phyloP scores from a whole-genome alignment of 352 stramenopile genomes.

The Globisporangium apiculatum region DNA sequence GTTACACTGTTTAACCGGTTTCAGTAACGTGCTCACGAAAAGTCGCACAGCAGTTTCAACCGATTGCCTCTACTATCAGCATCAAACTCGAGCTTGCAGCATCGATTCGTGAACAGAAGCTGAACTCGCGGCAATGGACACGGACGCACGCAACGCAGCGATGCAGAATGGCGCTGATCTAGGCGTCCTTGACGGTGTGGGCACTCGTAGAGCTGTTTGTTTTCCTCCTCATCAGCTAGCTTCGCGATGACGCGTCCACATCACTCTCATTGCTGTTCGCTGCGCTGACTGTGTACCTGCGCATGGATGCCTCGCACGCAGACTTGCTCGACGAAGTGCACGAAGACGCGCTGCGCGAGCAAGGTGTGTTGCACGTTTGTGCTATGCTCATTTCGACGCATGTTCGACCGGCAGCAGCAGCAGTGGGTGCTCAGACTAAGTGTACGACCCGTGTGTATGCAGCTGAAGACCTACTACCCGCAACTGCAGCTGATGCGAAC shows the following conservation, averaged over 20 bases:
- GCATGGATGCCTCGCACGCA: background rate
- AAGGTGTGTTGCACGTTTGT: background rate
- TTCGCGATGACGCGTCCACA: background rate
- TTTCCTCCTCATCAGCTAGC: no score
- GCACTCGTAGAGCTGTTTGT: no score
- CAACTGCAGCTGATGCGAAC: background rate
- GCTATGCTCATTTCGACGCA: no score
- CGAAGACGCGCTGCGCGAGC: slow-evolving; percentile 2
- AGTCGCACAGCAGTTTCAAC: no score
- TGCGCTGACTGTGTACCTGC: background rate
- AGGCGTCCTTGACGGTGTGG: slow-evolving; percentile 1
- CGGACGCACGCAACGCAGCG: background rate
- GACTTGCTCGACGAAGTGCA: slow-evolving; percentile 12
- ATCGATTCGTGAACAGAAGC: no score
- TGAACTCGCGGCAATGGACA: background rate
- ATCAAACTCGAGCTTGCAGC: no score
- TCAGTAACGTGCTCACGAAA: no score
- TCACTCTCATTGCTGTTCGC: background rate
- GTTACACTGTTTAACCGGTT: no score
- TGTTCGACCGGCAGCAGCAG: no score
- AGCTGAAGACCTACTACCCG: background rate
- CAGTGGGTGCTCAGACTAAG: background rate
- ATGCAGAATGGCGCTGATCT: background rate
- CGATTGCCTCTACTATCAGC: no score
- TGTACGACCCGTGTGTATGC: background rate